These are phyloP conservation scores for Bondarzewia mesenterica DNA, from an alignment of 1,284 basidiomycete genomes.

Conservation along the genomic window DNA sequence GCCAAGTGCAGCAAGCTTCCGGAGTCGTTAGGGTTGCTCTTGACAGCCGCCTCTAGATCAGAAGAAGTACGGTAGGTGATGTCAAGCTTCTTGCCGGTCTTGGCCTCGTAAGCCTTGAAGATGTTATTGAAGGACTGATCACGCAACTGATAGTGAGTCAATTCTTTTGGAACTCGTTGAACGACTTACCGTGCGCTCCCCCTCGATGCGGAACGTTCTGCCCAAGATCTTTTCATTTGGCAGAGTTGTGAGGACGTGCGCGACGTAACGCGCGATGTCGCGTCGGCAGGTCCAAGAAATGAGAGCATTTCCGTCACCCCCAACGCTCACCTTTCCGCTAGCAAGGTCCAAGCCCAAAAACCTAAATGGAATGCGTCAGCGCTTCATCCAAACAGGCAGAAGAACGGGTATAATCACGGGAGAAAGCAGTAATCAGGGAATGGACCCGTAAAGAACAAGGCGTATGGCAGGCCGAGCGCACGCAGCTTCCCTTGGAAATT, in stretches of 20 bases:
- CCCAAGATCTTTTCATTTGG: conserved; percentile 20
- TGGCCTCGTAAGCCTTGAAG: conserved; percentile 9
- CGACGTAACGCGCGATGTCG: conserved; percentile 29
- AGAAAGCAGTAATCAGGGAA: conserved; percentile 5
- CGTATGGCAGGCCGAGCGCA: conserved; percentile 11
- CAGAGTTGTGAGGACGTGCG: conserved; percentile 26
- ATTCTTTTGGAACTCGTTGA: not conserved
- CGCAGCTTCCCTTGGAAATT: conserved; percentile 6
- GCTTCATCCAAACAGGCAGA: not conserved
- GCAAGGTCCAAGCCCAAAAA: conserved; percentile 14
- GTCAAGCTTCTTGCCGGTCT: conserved; percentile 11
- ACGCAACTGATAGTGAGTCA: not conserved
- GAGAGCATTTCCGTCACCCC: conserved; percentile 22
- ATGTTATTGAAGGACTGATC: conserved; percentile 12
- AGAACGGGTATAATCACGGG: conserved; percentile 2
- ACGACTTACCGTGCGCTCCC: conserved; percentile 21
- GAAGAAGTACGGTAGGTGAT: conserved; percentile 7
- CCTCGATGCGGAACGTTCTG: conserved; percentile 28
- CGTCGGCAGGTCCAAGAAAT: conserved; percentile 23
- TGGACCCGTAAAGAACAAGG: conserved; percentile 9
- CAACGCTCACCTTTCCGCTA: conserved; percentile 21
- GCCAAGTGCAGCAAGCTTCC: conserved; percentile 2
- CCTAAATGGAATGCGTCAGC: not conserved
- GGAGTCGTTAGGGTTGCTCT: conserved; percentile 4
- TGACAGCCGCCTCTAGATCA: conserved; percentile 8